These are phyloP conservation scores for Naganishia randhawae DNA, from an alignment of 768 basidiomycete genomes.

Conservation along the genomic window DNA sequence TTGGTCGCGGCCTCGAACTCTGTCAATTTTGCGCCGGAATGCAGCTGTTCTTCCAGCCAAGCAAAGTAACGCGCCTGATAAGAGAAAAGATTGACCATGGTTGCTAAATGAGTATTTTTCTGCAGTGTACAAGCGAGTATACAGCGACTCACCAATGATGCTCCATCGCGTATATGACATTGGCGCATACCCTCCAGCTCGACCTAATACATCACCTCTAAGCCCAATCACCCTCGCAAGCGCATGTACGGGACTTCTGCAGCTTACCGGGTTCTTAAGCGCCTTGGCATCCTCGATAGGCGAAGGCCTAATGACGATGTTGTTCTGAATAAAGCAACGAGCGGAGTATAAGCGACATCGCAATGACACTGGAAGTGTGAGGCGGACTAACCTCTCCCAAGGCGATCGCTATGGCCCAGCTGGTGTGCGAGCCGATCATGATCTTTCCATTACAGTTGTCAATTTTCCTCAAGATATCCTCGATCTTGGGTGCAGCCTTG, in stretches of 20 bases:
- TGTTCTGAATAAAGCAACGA: constrained; percentile 39
- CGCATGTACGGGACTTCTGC: neutral
- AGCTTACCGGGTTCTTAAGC: constrained; percentile 50
- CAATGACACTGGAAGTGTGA: neutral
- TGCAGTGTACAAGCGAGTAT: neutral
- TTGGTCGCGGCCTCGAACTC: constrained; percentile 77
- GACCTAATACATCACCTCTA: constrained; percentile 42
- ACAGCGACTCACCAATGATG: constrained; percentile 58
- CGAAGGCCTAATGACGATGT: constrained; percentile 63
- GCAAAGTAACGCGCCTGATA: constrained; percentile 67
- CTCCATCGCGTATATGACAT: constrained; percentile 83
- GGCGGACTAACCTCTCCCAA: constrained; percentile 60
- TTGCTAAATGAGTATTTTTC: constrained; percentile 47
- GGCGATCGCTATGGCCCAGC: constrained; percentile 74
- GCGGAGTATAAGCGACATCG: neutral
- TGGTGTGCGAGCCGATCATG: constrained; percentile 71
- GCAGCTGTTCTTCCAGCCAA: constrained; percentile 84
- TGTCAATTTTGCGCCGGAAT: constrained; percentile 60
- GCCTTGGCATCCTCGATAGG: constrained; percentile 64
- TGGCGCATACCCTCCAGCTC: constrained; percentile 88
- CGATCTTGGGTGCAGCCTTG: neutral
- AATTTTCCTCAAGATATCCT: constrained; percentile 19
- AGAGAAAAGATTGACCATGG: neutral
- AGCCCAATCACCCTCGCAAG: neutral
- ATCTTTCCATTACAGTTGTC: constrained; percentile 54